phyloP scores from a whole-genome alignment of 805 yeast species.

The Komagataella phaffii region DNA sequence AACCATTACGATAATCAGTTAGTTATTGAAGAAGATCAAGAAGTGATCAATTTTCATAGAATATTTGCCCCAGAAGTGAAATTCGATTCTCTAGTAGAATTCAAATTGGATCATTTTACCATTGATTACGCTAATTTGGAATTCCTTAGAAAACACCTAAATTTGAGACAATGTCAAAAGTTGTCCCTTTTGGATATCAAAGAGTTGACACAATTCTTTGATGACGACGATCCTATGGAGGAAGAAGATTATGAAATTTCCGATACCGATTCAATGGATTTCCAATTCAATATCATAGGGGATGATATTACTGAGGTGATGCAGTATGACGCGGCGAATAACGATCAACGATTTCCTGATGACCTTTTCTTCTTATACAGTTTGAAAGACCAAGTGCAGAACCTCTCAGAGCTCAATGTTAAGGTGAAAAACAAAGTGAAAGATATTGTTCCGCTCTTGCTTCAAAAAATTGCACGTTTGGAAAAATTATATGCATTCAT shows the following conservation, averaged over 20 bases:
- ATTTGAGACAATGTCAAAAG: background rate
- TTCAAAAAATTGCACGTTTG: constrained; percentile 5
- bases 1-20: constrained; percentile 1
- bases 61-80: background rate
- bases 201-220: constrained; percentile 1
- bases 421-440: constrained; percentile 9
- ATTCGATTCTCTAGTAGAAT: background rate
- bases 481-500: constrained; percentile 8
- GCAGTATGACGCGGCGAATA: constrained; percentile 4
- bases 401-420: constrained; percentile 5
- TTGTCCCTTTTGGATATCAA: constrained; percentile 10
- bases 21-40: constrained; percentile 1
- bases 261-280: background rate
- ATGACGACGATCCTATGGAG: background rate
- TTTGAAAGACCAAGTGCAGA: constrained; percentile 2
- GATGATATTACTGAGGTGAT: constrained; percentile 6
- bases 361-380: constrained; percentile 4
- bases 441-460: constrained; percentile 7
- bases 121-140: background rate
- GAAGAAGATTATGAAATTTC: background rate
- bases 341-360: constrained; percentile 5
- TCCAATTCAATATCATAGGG: constrained; percentile 1
- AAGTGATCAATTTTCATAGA: background rate
- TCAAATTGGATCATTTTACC: background rate
- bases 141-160: background rate